Base-by-base conservation (phyloP, 1,139 yeast genomes). In the Yamadazyma dushanensis region DNA sequence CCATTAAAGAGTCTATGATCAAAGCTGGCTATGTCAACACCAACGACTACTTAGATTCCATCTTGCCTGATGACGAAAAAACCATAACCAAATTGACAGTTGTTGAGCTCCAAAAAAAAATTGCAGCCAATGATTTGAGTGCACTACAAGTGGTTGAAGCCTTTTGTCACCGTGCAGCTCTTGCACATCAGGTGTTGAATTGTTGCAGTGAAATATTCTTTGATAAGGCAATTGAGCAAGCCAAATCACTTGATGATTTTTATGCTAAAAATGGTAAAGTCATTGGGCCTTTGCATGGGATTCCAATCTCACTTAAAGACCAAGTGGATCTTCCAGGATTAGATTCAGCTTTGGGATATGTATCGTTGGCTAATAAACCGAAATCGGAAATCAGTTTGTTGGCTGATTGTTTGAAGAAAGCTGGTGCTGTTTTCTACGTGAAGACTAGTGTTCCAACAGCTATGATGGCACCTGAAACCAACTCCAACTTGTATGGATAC, bases 261-360 rank as follows among this genome's bases (percentile, higher is more conserved):
- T 57, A 49, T 41, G 43, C 43, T 4, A 40, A 50, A 26, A 54
- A 56, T n/a, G 73, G 72, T 10, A 53, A 61, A 33, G 41, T 62
- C 0, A 38, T 62, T 10, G 84, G 85, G n/a, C 81, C 83, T 4
- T 57, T 83, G 21, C 87, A 83, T 35, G 92, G 90, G 3, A 60
- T 83, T 39, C 89, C 89, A 8, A 64, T 83, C 32, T 77, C 87
- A 3, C 51, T 82, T 37, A 73, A 74, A 44, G 82, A 76, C 42
- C 76, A 73, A 42, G 56, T 74, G 36, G 70, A 72, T 37, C 48
- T 73, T 13, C 63, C 61, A 37, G 79, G 78, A 1, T 41, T 66
- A 5, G 72, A 65, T 27, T 61, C 77, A 2, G 54, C 73, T 0
- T 53, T 72, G 32, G 80, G 79, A 4, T 71, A 61, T 40, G 63